Evolutionary conservation across 1,284 basidiomycete genomes (phyloP).

Genomic region (Hemileia vastatrix): DNA sequence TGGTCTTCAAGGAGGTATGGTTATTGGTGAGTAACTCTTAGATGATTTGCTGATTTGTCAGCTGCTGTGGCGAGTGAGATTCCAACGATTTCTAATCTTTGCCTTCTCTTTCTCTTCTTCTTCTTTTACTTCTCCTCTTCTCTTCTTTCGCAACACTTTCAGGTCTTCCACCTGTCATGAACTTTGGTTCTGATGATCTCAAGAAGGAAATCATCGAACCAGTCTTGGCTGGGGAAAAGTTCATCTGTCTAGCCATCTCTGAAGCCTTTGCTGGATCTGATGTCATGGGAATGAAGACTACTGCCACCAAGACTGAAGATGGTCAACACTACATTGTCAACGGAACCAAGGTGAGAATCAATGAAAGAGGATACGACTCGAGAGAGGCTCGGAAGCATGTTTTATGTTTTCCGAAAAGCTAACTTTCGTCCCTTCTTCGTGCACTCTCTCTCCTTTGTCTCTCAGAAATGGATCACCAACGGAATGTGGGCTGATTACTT

Average conservation of each 20-base stretch:
- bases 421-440: not conserved
- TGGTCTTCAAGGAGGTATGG: slow-evolving; percentile 61
- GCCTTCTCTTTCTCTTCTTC: too few species aligned
- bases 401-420: not conserved
- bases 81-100: too few species aligned
- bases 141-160: too few species aligned
- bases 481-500: too few species aligned
- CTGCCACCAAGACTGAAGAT: slow-evolving; percentile 69
- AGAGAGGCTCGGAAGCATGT: not conserved
- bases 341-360: slow-evolving; percentile 74
- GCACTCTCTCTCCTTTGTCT: not conserved
- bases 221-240: slow-evolving; percentile 69
- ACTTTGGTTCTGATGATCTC: slow-evolving; percentile 67
- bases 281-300: slow-evolving; percentile 58
- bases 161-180: slow-evolving; percentile 59
- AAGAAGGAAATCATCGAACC: slow-evolving; percentile 69
- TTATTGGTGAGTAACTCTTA: slow-evolving; percentile 48
- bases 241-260: slow-evolving; percentile 67
- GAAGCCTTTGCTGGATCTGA: slow-evolving; percentile 86
- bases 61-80: too few species aligned
- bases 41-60: too few species aligned
- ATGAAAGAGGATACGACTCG: too few species aligned
- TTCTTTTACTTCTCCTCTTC: too few species aligned
- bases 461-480: slow-evolving; percentile 94
- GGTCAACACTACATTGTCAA: slow-evolving; percentile 83